Base-by-base conservation (phyloP, 2,329 filamentous ascomycete species). In the Elsinoe arachidis region DNA sequence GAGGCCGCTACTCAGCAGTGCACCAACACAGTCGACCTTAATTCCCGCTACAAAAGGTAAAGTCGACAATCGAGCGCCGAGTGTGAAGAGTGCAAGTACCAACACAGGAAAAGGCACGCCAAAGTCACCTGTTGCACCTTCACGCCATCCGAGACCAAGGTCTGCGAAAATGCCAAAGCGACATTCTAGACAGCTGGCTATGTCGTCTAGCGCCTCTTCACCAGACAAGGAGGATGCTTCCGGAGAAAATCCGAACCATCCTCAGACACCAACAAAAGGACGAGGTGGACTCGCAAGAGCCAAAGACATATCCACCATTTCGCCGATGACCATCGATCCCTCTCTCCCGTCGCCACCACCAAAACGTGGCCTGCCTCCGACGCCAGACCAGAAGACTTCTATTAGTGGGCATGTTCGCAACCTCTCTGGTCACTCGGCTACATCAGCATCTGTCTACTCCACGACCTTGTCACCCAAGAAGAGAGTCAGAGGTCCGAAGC, bases 321-420 rank as follows among this genome's bases (percentile, higher is more conserved):
- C 49, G 9, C 49, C 49, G 2, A 53, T 53, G 49, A 54, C 46
- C 19, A 44, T 37, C 23, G 49, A 54, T 37, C 30, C 47, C 19
- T 51, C 66, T n/a, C 51, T 70, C 4, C 67, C 67, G 2, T 69
- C 68, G 6, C 67, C 68, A 4, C 68, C 67, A 14, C 69, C 68
- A 2, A 68, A 64, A 35, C 60, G 66, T 23, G 65, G 63, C 34
- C 59, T 69, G 21, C 69, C 69, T 12, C 69, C 69, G 2, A 71
- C 69, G 9, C 69, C 68, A 12, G 34, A 38, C 15, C 15, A 53
- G 17, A 53, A 53, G 35, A 12, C 14, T 9, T 35, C 11, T 6
- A 5, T n/a, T 5, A 23, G 21, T 1, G 34, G 12, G 17, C 35
- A 43, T 12, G 30, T 26, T 6, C 26, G 21, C 30, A 37, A 47